These are phyloP conservation scores for Pleurotus citrinopileatus DNA, from an alignment of 768 basidiomycete species.

Conservation along the genomic window DNA sequence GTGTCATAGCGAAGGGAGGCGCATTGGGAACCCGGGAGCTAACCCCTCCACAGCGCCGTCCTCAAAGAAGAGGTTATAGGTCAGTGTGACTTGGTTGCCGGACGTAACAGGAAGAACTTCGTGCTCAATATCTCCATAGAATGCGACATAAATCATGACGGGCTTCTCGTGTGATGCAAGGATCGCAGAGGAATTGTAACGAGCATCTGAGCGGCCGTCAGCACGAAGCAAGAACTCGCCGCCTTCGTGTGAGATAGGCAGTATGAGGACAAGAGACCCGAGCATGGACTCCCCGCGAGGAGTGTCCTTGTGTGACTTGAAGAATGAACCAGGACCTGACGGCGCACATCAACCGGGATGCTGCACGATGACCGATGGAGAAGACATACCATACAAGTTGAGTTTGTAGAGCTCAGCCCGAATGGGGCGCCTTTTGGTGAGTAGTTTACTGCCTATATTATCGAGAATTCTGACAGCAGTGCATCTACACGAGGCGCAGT, in stretches of 20 bases:
- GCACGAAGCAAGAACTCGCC: conserved; percentile 34
- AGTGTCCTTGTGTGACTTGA: conserved; percentile 46
- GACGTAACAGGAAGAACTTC: conserved; percentile 37
- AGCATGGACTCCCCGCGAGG: conserved; percentile 42
- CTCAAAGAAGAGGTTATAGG: conserved; percentile 31
- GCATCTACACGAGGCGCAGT: no score
- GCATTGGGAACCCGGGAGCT: background rate
- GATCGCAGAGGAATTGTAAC: conserved; percentile 31
- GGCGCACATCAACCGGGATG: background rate
- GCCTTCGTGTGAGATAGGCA: conserved; percentile 41
- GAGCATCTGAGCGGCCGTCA: conserved; percentile 26
- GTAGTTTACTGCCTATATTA: background rate
- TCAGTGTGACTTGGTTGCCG: conserved; percentile 40
- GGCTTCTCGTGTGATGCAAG: conserved; percentile 13
- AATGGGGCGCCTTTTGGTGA: conserved; percentile 13
- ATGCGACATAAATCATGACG: conserved; percentile 32
- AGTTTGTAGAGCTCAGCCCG: conserved; percentile 40
- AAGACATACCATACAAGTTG: conserved; percentile 39
- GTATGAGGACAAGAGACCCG: conserved; percentile 44
- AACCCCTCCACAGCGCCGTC: background rate
- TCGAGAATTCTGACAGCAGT: background rate
- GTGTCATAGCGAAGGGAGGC: conserved; percentile 9
- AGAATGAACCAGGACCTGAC: conserved; percentile 30
- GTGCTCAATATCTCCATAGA: conserved; percentile 42
- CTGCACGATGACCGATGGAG: background rate